These are phyloP conservation scores for Nemania abortiva DNA, from an alignment of 2,329 filamentous ascomycete species.

Conservation along the genomic window DNA sequence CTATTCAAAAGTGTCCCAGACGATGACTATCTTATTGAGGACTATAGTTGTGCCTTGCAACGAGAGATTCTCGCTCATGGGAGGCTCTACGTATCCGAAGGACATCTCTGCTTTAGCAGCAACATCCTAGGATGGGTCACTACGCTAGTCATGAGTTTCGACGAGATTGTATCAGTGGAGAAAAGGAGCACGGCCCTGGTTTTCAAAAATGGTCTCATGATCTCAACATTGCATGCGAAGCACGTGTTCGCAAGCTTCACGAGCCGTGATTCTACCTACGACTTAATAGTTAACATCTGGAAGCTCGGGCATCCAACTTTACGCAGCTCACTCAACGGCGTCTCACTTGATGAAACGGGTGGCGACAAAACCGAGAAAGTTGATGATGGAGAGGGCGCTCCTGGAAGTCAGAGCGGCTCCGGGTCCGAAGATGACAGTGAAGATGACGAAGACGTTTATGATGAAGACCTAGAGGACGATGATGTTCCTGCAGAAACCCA, in stretches of 20 bases:
- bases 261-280: constrained; percentile 94
- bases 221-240: constrained; percentile 93
- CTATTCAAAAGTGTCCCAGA: constrained; percentile 97
- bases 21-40: constrained; percentile 97
- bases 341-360: constrained; percentile 81
- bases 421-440: constrained; percentile 73
- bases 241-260: constrained; percentile 97
- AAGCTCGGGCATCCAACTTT: constrained; percentile 94
- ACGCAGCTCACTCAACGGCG: constrained; percentile 90
- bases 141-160: constrained; percentile 96
- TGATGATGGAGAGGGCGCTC: constrained; percentile 62
- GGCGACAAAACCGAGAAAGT: constrained; percentile 93
- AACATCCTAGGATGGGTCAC: constrained; percentile 99
- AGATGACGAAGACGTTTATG: constrained; percentile 80
- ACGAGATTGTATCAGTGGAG: constrained; percentile 96
- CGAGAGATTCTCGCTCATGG: constrained; percentile 95
- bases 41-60: constrained; percentile 96
- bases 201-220: constrained; percentile 97
- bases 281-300: constrained; percentile 98
- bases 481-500: constrained; percentile 59
- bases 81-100: constrained; percentile 94
- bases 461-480: constrained; percentile 83
- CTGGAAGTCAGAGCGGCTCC: constrained; percentile 66
- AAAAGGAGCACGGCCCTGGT: constrained; percentile 95
- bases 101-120: constrained; percentile 97